A percentile compares a stretch with the other conserved stretches of the same genome.
These are phyloP conservation scores for Ceriops tagal DNA, from an alignment of 345 rosid genomes.

Conservation along the genomic window DNA sequence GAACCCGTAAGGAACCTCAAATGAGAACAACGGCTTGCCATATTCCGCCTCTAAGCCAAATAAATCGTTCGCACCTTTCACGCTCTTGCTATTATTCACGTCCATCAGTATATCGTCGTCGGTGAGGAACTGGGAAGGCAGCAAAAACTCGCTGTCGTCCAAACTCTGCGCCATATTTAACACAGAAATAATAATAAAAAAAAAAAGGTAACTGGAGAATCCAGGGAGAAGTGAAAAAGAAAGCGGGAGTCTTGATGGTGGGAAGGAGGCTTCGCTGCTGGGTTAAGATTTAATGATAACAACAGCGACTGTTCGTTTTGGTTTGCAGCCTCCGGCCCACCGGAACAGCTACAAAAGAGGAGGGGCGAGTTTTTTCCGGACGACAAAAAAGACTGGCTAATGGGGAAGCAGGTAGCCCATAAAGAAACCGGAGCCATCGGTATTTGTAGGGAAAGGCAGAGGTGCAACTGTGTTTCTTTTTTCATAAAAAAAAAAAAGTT, in stretches of 20 bases:
- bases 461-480: not conserved
- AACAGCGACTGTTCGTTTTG: conserved; percentile 18
- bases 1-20: conserved; percentile 58
- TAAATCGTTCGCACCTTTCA: not conserved
- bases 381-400: not conserved
- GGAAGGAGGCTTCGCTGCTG: conserved; percentile 27
- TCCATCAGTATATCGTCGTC: conserved; percentile 54
- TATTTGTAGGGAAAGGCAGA: conserved; percentile 35
- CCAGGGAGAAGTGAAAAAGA: no score
- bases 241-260: conserved; percentile 9
- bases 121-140: conserved; percentile 67
- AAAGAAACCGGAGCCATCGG: not conserved
- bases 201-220: not conserved
- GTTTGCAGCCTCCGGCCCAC: conserved; percentile 35
- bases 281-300: conserved; percentile 42
- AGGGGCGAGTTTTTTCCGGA: not conserved
- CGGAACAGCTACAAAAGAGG: no score
- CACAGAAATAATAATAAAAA: not conserved
- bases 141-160: conserved; percentile 67
- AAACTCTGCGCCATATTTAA: conserved; percentile 51
- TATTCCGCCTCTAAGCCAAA: conserved; percentile 23
- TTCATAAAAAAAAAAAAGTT: no score
- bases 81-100: not conserved
- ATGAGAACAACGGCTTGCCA: conserved; percentile 33
- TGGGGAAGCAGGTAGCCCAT: not conserved